phyloP scores from a whole-genome alignment of 306 rosid genomes.

The Fragaria iinumae region DNA sequence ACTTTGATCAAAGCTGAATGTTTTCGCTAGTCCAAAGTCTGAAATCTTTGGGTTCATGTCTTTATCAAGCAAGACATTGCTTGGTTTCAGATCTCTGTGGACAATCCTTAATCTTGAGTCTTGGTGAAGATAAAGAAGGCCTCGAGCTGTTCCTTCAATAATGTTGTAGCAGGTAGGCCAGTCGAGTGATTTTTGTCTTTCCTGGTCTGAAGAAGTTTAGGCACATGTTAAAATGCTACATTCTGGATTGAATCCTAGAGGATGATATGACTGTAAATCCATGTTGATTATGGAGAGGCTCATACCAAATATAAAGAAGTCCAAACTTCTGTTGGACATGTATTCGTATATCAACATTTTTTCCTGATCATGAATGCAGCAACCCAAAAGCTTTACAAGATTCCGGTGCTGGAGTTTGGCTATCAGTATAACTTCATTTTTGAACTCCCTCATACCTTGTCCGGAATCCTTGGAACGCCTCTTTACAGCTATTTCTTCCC shows the following conservation, averaged over 20 bases:
- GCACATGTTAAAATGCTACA: background rate
- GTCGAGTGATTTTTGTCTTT: background rate
- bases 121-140: slow-evolving; percentile 43
- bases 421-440: slow-evolving; percentile 20
- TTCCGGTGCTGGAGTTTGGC: slow-evolving; percentile 38
- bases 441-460: slow-evolving; percentile 23
- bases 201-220: background rate
- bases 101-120: slow-evolving; percentile 44
- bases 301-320: slow-evolving; percentile 44
- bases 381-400: slow-evolving; percentile 40
- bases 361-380: slow-evolving; percentile 35
- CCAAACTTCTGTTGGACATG: slow-evolving; percentile 47
- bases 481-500: slow-evolving; percentile 5
- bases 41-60: slow-evolving; percentile 41
- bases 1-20: slow-evolving; percentile 32
- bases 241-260: background rate
- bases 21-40: slow-evolving; percentile 49
- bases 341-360: slow-evolving; percentile 40
- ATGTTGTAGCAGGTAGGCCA: slow-evolving; percentile 32
- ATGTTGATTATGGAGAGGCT: background rate
- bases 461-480: slow-evolving; percentile 7
- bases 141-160: slow-evolving; percentile 33
- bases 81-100: slow-evolving; percentile 43
- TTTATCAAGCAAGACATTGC: slow-evolving; percentile 40
- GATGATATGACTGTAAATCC: background rate